These are phyloP conservation scores for Fusarium algeriense DNA, from an alignment of 2,329 filamentous ascomycete species.

Conservation along the genomic window DNA sequence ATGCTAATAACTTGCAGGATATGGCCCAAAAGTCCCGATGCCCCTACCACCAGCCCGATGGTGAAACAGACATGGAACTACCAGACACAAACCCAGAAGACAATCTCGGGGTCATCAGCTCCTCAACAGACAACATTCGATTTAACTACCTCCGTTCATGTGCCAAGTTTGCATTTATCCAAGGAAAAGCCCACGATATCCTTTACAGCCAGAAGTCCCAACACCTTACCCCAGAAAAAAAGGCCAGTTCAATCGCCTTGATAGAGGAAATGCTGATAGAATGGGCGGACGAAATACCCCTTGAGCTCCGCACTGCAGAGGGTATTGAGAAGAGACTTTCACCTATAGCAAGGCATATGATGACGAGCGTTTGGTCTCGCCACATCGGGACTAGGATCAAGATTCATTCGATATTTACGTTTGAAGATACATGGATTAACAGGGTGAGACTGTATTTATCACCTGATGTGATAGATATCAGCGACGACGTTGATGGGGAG, in stretches of 20 bases:
- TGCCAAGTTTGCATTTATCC: constrained; percentile 35
- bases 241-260: background rate
- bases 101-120: constrained; percentile 24
- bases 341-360: background rate
- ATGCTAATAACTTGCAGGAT: constrained; percentile 41
- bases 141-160: constrained; percentile 34
- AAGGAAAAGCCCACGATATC: constrained; percentile 37
- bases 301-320: background rate
- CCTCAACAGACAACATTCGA: background rate
- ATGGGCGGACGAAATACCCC: constrained; percentile 29
- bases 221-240: constrained; percentile 13
- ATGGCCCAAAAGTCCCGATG: constrained; percentile 51
- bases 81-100: constrained; percentile 27
- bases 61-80: constrained; percentile 52
- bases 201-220: constrained; percentile 23
- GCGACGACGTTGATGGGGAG: constrained; percentile 22
- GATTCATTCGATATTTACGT: constrained; percentile 33
- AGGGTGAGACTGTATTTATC: constrained; percentile 30
- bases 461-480: constrained; percentile 31
- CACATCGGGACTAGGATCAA: constrained; percentile 36
- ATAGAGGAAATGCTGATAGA: constrained; percentile 29
- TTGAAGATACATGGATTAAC: constrained; percentile 35
- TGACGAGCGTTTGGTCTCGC: constrained; percentile 32
- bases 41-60: constrained; percentile 52
- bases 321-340: constrained; percentile 9